phyloP scores from a whole-genome alignment of 2,329 filamentous ascomycete genomes.

The Chaetomiaceae sp. region DNA sequence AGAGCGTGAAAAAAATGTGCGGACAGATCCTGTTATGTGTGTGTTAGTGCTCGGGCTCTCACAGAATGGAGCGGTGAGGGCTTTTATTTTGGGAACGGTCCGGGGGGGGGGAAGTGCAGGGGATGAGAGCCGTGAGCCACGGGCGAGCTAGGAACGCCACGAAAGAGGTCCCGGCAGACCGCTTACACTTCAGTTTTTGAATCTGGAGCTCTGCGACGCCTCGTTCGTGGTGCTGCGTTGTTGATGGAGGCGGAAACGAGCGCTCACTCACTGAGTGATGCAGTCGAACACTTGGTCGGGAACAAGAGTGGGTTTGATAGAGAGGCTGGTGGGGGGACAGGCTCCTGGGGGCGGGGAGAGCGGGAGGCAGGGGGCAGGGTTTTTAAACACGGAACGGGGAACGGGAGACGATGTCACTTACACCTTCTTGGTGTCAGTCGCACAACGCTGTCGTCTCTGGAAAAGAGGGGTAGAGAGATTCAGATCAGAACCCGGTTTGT shows the following conservation, averaged over 20 bases:
- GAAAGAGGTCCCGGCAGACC: neutral
- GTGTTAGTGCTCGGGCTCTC: conserved; percentile 19
- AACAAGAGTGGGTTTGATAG: conserved; percentile 16
- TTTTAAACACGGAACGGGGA: conserved; percentile 11
- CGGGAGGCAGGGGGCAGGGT: conserved; percentile 16
- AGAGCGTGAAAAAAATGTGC: conserved; percentile 14
- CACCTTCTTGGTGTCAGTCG: conserved; percentile 22
- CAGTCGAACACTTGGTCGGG: neutral
- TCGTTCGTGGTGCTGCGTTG: conserved; percentile 2
- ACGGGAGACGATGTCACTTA: conserved; percentile 22
- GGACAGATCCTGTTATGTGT: conserved; percentile 22
- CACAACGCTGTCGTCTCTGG: conserved; percentile 23
- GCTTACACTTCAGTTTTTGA: conserved; percentile 10
- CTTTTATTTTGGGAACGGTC: conserved; percentile 23
- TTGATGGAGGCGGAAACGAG: neutral
- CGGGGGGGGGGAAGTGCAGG: conserved; percentile 15
- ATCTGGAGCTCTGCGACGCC: neutral
- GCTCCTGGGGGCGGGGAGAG: conserved; percentile 10
- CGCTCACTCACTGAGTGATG: conserved; percentile 6
- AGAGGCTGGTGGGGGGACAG: conserved; percentile 17
- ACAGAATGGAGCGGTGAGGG: conserved; percentile 24
- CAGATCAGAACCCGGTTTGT: conserved; percentile 18
- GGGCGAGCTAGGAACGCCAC: neutral
- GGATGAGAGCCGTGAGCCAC: conserved; percentile 3
- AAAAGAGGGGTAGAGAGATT: conserved; percentile 21